phyloP scores from a whole-genome alignment of 148 eudicot species.

The Fagopyrum esculentum region DNA sequence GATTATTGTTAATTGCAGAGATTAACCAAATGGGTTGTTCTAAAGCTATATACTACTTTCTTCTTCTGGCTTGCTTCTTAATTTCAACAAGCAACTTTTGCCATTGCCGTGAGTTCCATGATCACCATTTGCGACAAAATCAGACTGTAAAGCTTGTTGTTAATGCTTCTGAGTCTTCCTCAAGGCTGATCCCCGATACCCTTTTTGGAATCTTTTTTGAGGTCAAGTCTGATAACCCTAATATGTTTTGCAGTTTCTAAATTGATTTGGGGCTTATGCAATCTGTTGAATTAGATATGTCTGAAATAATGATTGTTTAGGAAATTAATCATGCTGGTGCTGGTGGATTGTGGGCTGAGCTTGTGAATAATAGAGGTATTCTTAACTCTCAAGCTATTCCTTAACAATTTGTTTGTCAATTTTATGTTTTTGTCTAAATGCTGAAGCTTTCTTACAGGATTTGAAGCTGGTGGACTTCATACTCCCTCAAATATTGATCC shows the following conservation, averaged over 20 bases:
- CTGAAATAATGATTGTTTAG: slow-evolving; percentile 33
- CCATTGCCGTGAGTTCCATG: slow-evolving; percentile 22
- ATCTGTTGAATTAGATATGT: slow-evolving; percentile 1
- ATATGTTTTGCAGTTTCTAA: neutral
- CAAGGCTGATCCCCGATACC: slow-evolving; percentile 45
- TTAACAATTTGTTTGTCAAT: neutral
- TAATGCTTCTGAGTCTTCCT: slow-evolving; percentile 43
- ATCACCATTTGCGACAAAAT: slow-evolving; percentile 27
- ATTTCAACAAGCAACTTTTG: slow-evolving; percentile 27
- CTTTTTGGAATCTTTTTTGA: slow-evolving; percentile 84
- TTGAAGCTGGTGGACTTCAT: slow-evolving; percentile 73
- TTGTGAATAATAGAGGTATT: slow-evolving; percentile 80
- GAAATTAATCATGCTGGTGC: slow-evolving; percentile 95
- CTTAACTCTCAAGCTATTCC: slow-evolving; percentile 5
- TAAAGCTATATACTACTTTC: slow-evolving; percentile 21
- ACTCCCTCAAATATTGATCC: slow-evolving; percentile 76
- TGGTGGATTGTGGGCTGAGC: slow-evolving; percentile 98
- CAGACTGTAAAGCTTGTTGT: slow-evolving; percentile 55
- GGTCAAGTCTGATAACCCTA: slow-evolving; percentile 32
- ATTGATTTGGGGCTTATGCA: neutral
- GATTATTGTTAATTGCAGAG: slow-evolving; percentile 17
- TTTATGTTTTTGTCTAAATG: neutral
- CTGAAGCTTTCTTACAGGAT: slow-evolving; percentile 37
- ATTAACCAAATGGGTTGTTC: slow-evolving; percentile 38
- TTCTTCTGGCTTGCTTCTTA: slow-evolving; percentile 28